phyloP scores from a whole-genome alignment of 2,329 filamentous ascomycete species.

The Chaetomium sp. region DNA sequence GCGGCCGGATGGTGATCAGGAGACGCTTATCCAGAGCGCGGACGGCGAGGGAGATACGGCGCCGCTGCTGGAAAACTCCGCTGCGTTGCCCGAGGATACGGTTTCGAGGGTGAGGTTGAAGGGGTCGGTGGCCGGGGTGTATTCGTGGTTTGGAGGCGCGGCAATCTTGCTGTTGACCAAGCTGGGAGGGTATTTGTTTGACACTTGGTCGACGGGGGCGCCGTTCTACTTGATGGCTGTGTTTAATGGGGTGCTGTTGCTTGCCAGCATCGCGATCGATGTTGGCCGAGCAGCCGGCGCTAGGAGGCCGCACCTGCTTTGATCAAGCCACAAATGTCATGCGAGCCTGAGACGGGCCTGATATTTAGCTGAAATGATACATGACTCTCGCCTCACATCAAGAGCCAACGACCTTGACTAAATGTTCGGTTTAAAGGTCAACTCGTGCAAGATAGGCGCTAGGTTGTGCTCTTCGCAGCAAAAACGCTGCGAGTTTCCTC shows the following conservation, averaged over 20 bases:
- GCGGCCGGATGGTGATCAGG: conserved; percentile 41
- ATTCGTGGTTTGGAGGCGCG: conserved; percentile 85
- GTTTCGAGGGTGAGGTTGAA: conserved; percentile 67
- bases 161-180: conserved; percentile 93
- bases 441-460: neutral
- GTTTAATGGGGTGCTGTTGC: conserved; percentile 76
- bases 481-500: neutral
- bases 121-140: conserved; percentile 91
- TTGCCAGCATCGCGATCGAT: conserved; percentile 57
- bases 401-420: neutral
- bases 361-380: neutral
- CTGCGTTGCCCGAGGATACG: conserved; percentile 34
- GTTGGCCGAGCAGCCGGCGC: conserved; percentile 41
- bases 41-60: conserved; percentile 43
- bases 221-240: conserved; percentile 94
- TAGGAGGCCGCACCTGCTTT: conserved; percentile 21
- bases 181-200: conserved; percentile 83
- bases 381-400: neutral
- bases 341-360: too few species aligned
- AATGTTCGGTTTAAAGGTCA: neutral
- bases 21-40: conserved; percentile 32
- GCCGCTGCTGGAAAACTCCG: conserved; percentile 43
- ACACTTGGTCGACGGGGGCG: conserved; percentile 69
- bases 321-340: neutral
- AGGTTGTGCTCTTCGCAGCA: neutral